Percentiles rank a stretch among this genome's conserved stretches.
Conservation (phyloP, 2,329 filamentous ascomycete species). For the Fusarium fujikuroi region DNA sequence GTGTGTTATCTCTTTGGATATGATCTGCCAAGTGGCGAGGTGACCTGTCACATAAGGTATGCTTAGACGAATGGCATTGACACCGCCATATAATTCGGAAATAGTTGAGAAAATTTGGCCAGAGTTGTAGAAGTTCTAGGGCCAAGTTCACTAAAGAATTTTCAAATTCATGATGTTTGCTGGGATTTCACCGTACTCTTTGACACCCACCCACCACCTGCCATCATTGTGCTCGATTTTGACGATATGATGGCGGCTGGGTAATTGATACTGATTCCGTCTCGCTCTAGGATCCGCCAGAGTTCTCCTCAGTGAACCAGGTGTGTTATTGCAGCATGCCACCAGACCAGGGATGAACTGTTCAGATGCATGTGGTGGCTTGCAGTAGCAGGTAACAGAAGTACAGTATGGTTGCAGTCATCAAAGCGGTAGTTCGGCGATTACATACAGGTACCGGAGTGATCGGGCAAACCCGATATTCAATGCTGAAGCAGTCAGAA, state of each 20-base stretch:
- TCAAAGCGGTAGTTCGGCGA: conserved; percentile 12
- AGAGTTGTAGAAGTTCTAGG: not conserved
- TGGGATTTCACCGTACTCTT: not conserved
- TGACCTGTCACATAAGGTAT: conserved; percentile 23
- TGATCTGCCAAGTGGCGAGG: conserved; percentile 21
- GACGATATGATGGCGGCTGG: not conserved
- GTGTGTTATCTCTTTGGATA: not conserved
- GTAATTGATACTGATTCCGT: not conserved
- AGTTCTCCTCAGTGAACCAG: not conserved
- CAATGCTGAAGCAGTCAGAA: not conserved
- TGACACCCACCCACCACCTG: no score
- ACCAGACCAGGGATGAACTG: conserved; percentile 19
- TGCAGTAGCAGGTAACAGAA: conserved; percentile 35
- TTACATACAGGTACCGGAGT: conserved; percentile 13
- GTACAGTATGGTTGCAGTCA: conserved; percentile 3
- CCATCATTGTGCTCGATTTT: not conserved
- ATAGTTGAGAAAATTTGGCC: not conserved
- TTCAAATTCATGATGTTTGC: not conserved
- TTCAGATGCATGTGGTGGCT: conserved; percentile 33
- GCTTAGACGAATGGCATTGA: not conserved
- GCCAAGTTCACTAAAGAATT: not conserved
- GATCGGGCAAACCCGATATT: conserved; percentile 20
- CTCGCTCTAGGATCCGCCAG: not conserved
- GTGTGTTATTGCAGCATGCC: conserved; percentile 17
- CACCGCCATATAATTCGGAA: not conserved